Evolutionary conservation across 768 basidiomycete species (phyloP), one percentile per base, ranked within the genome.

Genomic region (Macrolepiota fuliginosa): DNA sequence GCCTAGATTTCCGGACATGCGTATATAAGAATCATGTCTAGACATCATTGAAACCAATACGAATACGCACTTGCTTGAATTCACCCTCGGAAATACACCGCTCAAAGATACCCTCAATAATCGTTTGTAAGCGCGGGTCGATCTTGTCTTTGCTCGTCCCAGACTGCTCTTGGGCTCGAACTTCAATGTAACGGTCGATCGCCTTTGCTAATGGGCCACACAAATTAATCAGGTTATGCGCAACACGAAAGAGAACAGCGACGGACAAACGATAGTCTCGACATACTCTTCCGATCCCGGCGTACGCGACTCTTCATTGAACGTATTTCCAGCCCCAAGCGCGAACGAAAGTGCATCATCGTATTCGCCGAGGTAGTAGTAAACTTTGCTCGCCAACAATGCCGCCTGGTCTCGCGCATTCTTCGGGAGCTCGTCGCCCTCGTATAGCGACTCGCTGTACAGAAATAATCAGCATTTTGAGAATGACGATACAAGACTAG

Each of bases 281-380:
- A 94, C 85, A 73, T 92, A 99, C 76, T 98, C 96, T 60, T 86
- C 89, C 15, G 89, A 82, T 24, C 83, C 89, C 61, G 77, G 71
- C 15, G 76, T 79, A 67, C 82, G 83, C 64, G 83, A 77, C 70
- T 94, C 91, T 1, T 79, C 81, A 71, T 92, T 89, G 70, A 98
- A 98, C 71, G 91, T 89, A 72, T 77, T 80, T 60, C 92, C 94
- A 17, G 96, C 93, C 61, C 91, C 90, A 51, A 99, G 86, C 22
- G 97, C 97, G 70, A 98, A 98, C 12, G 92, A 90, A 62, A 99
- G 83, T 29, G 96, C 93, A 72, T 99, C 97, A 69, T 96, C 94
- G 67, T 96, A 92, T 73, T 94, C 92, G 65, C 92, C 94, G 53
- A 99, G 82, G 82, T 91, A 96, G 77, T 94, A 98, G 76, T 98